phyloP scores from a whole-genome alignment of 108 stramenopile genomes.

The Aurantiochytrium sp. region DNA sequence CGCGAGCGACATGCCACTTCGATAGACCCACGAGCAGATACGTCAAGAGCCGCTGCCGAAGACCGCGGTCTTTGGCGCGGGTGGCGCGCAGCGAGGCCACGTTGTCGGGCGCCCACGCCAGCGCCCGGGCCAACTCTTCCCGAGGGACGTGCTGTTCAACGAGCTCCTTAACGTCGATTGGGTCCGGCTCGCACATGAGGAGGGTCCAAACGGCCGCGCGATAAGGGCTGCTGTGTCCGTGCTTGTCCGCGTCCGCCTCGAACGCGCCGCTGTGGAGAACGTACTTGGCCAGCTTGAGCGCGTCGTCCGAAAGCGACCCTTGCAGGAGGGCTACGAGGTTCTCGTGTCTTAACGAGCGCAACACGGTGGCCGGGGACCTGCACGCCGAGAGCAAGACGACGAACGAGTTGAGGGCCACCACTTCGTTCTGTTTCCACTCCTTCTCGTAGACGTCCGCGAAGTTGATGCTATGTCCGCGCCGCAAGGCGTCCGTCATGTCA shows the following conservation, averaged over 20 bases:
- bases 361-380: conserved; percentile 27
- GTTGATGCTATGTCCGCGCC: conserved; percentile 23
- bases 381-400: not conserved
- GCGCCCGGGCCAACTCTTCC: not conserved
- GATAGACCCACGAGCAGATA: not conserved
- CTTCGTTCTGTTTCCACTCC: conserved; percentile 25
- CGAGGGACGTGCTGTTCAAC: not conserved
- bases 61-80: not conserved
- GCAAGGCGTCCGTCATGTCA: not conserved
- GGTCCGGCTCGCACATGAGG: conserved; percentile 20
- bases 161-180: conserved; percentile 20
- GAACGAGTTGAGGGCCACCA: conserved; percentile 26
- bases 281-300: conserved; percentile 23
- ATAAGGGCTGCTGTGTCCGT: conserved; percentile 4
- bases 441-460: conserved; percentile 25
- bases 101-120: conserved; percentile 10
- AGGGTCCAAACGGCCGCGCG: conserved; percentile 18
- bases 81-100: conserved; percentile 7
- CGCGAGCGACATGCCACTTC: not conserved
- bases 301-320: conserved; percentile 15
- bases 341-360: not conserved
- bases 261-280: not conserved
- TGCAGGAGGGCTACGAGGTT: conserved; percentile 24
- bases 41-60: not conserved
- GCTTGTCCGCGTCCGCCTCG: not conserved